A percentile compares a stretch with the other conserved stretches of the same genome.
phyloP scores from a whole-genome alignment of 2,329 filamentous ascomycete species.

The Pyricularia pennisetigena region DNA sequence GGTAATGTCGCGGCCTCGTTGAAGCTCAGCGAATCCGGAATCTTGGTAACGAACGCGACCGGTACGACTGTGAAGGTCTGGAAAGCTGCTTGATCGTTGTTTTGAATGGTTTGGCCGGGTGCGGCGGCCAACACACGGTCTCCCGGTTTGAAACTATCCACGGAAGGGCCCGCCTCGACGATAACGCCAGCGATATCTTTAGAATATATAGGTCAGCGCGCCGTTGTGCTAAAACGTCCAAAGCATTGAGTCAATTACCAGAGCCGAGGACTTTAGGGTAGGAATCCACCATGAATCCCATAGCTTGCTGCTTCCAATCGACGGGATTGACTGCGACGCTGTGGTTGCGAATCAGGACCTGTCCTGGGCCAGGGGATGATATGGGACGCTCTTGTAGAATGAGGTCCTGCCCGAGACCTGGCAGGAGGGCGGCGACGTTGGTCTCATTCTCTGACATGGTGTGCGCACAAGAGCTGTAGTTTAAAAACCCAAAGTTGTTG shows the following conservation, averaged over 20 bases:
- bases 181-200: constrained; percentile 11
- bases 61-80: constrained; percentile 8
- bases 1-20: constrained; percentile 1
- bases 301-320: constrained; percentile 16
- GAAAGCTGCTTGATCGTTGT: constrained; percentile 9
- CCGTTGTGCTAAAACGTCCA: too few relatives aligned
- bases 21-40: background rate
- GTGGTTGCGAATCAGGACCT: constrained; percentile 12
- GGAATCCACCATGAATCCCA: constrained; percentile 16
- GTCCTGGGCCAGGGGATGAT: constrained; percentile 6
- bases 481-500: too few relatives aligned
- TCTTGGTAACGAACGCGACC: background rate
- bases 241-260: too few relatives aligned
- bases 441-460: background rate
- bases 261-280: constrained; percentile 14
- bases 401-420: constrained; percentile 3
- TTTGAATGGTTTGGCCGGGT: constrained; percentile 4
- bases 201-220: too few relatives aligned
- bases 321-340: constrained; percentile 17
- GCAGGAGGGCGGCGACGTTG: constrained; percentile 5
- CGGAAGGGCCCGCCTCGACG: constrained; percentile 10
- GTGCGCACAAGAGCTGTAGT: too few relatives aligned
- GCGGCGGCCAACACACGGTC: constrained; percentile 12
- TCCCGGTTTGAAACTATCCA: constrained; percentile 11
- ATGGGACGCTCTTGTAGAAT: constrained; percentile 11